Evolutionary conservation across 2,329 filamentous ascomycete species (phyloP), one percentile per base, ranked within the genome.

Genomic region (Phialocephala sp.): DNA sequence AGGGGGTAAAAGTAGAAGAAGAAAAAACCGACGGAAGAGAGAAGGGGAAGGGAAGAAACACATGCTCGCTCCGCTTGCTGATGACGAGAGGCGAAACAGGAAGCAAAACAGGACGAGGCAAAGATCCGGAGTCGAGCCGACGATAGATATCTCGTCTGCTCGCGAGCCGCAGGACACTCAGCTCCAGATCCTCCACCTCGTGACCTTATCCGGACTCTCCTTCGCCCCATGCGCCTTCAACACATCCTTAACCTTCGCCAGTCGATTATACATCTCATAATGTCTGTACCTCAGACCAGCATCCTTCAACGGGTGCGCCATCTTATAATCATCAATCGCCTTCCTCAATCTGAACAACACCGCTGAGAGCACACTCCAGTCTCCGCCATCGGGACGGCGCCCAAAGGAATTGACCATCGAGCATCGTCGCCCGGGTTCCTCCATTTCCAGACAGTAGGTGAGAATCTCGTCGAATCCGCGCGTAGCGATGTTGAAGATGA

Each of bases 371-470:
- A 69, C 64, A n/a, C 65, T 69, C 45, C 37, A 43, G 9, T 68
- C 63, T 18, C 22, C 50, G 32, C 50, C 22, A 54, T 54, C 50
- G 22, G 27, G 50, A 18, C 50, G 8, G 22, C 50, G 18, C 11
- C 55, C 55, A 39, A 24, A 64, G 69, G 1, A 62, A 52, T 73
- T 73, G 12, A 72, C 71, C 69, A 72, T 72, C 8, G 67, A 58
- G 8, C 58, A 20, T 24, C 68, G 32, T n/a, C 72, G 57, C 1
- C 52, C 41, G 5, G 65, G 65, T 1, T 67, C 60, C 35, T 71
- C 70, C 32, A 73, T 65, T 15, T 59, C 41, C 1, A 72, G 64
- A 2, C 66, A 60, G 39, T 72, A 72, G 11, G 67, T 59, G 11
- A 72, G 61, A 18, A 71, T 66, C 43, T 69, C 71, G 35, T 66